phyloP scores from a whole-genome alignment of 305 asterid species.

The Fraxinus angustifolia region DNA sequence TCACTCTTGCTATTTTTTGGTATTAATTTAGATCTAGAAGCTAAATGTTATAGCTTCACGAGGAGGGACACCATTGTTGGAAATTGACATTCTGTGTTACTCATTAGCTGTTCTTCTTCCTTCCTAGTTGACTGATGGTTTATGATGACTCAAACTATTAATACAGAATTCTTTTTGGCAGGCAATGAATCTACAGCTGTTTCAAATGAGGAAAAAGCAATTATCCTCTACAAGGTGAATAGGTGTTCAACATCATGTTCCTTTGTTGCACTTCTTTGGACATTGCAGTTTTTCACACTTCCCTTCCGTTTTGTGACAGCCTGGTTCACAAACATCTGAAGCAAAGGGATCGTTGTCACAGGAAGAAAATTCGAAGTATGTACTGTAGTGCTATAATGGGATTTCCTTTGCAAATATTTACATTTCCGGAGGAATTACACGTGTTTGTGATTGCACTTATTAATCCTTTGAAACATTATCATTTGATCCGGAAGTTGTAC shows the following conservation, averaged over 20 bases:
- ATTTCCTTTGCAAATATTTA: conserved; percentile 20
- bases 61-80: neutral
- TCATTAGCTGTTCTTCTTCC: conserved; percentile 9
- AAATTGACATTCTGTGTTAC: neutral
- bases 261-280: neutral
- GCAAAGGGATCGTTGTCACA: conserved; percentile 41
- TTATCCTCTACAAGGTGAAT: conserved; percentile 76
- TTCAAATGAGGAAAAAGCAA: conserved; percentile 72
- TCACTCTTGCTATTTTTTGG: neutral
- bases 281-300: conserved; percentile 21
- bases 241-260: conserved; percentile 23
- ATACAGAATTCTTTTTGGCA: conserved; percentile 27
- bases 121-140: conserved; percentile 5
- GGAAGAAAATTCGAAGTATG: conserved; percentile 77
- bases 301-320: conserved; percentile 44
- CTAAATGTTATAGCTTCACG: conserved; percentile 7
- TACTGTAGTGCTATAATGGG: conserved; percentile 20
- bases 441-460: conserved; percentile 1
- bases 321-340: conserved; percentile 52
- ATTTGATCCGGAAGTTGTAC: neutral
- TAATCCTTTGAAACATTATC: neutral
- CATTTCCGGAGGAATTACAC: neutral
- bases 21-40: conserved; percentile 4
- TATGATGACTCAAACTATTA: conserved; percentile 12
- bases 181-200: conserved; percentile 51